These are phyloP conservation scores for Beta macrorhiza DNA, from an alignment of 179 eudicot genomes.

Conservation along the genomic window DNA sequence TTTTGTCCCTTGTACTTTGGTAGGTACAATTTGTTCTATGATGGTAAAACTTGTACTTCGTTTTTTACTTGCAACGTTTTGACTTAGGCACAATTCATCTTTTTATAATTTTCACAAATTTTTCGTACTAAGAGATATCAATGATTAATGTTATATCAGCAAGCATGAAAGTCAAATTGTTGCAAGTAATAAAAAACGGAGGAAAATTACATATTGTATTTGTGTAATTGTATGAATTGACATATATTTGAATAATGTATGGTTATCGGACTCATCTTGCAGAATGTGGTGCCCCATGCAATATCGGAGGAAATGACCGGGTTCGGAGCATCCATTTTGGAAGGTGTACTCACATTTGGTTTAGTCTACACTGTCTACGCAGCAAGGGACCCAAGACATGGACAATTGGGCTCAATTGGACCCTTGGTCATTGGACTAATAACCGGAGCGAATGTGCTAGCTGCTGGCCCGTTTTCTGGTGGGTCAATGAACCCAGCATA, in stretches of 20 bases:
- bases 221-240: background rate
- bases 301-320: conserved; percentile 82
- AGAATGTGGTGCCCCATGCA: conserved; percentile 62
- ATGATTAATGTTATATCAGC: too few relatives aligned
- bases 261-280: conserved; percentile 5
- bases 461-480: conserved; percentile 80
- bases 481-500: conserved; percentile 89
- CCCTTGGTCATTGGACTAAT: conserved; percentile 68
- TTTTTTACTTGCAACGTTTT: too few relatives aligned
- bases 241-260: background rate
- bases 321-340: conserved; percentile 77
- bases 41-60: too few relatives aligned
- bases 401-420: conserved; percentile 54
- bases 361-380: conserved; percentile 72
- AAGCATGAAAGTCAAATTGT: too few relatives aligned
- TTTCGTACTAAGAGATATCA: too few relatives aligned
- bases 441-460: conserved; percentile 71
- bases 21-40: too few relatives aligned
- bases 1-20: background rate
- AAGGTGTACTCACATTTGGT: conserved; percentile 74
- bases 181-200: too few relatives aligned
- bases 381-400: conserved; percentile 60
- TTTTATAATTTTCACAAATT: too few relatives aligned
- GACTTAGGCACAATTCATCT: too few relatives aligned
- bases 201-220: background rate